Percentiles rank a stretch among this genome's conserved stretches.
Conservation (phyloP, 371 early-diverging fungal genomes). For the Catenaria anguillulae region DNA sequence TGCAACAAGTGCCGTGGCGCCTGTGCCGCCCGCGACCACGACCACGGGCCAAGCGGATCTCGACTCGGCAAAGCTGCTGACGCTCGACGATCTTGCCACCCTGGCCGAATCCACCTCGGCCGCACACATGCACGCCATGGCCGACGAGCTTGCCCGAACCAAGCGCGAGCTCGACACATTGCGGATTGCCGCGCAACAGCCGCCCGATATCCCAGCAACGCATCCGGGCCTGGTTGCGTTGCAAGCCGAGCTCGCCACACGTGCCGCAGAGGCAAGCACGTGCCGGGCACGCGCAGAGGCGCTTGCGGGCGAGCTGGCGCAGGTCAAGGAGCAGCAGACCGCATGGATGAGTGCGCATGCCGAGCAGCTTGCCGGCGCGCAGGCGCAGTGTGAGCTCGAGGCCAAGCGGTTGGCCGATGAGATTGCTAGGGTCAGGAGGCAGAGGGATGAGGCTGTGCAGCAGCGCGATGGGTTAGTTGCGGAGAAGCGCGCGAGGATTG, state of each 20-base stretch:
- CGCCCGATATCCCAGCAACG: too few relatives aligned
- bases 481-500: not conserved
- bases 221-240: not conserved
- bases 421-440: too few relatives aligned
- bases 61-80: too few relatives aligned
- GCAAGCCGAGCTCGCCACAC: not conserved
- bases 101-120: too few relatives aligned
- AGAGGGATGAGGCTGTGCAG: too few relatives aligned
- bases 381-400: not conserved
- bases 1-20: too few relatives aligned
- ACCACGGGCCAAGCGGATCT: too few relatives aligned
- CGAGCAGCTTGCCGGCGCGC: not conserved
- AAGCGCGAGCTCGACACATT: too few relatives aligned
- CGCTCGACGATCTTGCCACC: too few relatives aligned
- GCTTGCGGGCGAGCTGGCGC: not conserved
- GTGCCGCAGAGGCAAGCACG: not conserved
- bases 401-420: not conserved
- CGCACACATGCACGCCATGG: not conserved
- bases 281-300: not conserved
- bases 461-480: not conserved
- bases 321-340: not conserved
- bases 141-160: not conserved
- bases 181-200: too few relatives aligned
- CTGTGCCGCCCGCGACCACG: too few relatives aligned
- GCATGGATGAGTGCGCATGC: not conserved